Evolutionary conservation across 2,329 filamentous ascomycete species (phyloP), one percentile per base, ranked within the genome.

Genomic region (Fusarium sp.): DNA sequence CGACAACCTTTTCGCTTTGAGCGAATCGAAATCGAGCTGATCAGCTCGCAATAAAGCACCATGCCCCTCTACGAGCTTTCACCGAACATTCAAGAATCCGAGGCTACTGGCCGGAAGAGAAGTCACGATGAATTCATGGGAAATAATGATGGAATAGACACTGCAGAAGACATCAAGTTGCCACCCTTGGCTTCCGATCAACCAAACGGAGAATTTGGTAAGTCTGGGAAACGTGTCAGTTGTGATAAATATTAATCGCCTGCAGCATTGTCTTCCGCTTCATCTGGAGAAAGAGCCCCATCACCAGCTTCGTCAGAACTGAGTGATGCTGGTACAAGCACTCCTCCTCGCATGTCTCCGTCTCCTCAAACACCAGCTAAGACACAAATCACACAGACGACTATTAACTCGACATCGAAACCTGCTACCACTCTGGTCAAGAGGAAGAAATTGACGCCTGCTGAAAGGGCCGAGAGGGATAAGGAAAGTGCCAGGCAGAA

Each of bases 51-150:
- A 61, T 26, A 63, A 34, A 44, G 65, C 59, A 55, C 64, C 70
- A 89, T 88, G 87, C 84, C 87, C 77, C 81, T 89, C 32, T 80
- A 83, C 50, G 81, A 84, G 60, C 82, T 87, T 77, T 85, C 87
- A 24, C 79, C 83, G 18, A 88, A 89, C 69, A 82, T 87, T 36
- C 83, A 84, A 77, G 85, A 87, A 75, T 79, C 82, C 30, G 85
- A 87, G 57, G 74, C 79, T 26, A 79, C 79, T 34, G 79, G 81
- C 54, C 82, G 83, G 58, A 89, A 89, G 78, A 81, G 86, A 66
- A 84, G 80, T 47, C 85, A 87, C 72, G 82, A 85, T 45, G 84
- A 87, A 38, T 88, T 83, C 68, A 74, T 83, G 6, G 81, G 79
- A 15, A 79, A 83, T 30, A 69, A 79, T 28, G 59, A 78, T n/a